Percentiles rank a stretch among this genome's conserved stretches.
Evolutionary conservation across 176 grass and related monocot species (phyloP).

Genomic region (Pharus latifolius): DNA sequence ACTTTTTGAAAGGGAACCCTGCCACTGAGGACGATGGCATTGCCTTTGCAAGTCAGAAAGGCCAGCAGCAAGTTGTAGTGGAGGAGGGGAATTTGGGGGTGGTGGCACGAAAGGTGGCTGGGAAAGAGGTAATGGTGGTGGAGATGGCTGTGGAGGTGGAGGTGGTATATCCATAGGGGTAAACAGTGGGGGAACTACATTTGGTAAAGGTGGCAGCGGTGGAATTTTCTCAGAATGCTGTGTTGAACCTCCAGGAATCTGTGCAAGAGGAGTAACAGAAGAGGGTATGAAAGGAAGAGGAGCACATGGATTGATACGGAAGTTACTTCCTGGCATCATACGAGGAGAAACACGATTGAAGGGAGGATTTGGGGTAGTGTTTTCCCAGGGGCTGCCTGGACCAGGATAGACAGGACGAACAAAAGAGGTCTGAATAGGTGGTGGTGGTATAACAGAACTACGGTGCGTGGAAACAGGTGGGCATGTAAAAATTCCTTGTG

Average conservation of each 20-base stretch:
- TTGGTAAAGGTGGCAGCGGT: constrained; percentile 28
- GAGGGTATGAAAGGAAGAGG: constrained; percentile 76
- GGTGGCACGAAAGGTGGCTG: constrained; percentile 67
- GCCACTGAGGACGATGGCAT: constrained; percentile 45
- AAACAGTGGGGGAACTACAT: constrained; percentile 33
- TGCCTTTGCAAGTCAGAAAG: constrained; percentile 24
- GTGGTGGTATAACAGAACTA: constrained; percentile 57
- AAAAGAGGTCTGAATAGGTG: constrained; percentile 63
- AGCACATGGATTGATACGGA: constrained; percentile 40
- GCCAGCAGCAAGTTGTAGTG: constrained; percentile 21
- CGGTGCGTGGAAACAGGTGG: constrained; percentile 35
- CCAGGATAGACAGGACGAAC: constrained; percentile 54
- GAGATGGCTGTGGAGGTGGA: constrained; percentile 39
- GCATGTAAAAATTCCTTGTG: constrained; percentile 28
- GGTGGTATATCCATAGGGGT: constrained; percentile 35
- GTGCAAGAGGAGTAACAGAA: constrained; percentile 51
- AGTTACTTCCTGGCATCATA: constrained; percentile 50
- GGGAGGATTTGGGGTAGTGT: constrained; percentile 43
- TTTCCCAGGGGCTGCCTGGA: constrained; percentile 60
- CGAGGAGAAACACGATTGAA: constrained; percentile 54
- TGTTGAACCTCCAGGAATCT: constrained; percentile 34
- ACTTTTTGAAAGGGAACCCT: constrained; percentile 90
- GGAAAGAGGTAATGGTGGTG: constrained; percentile 46
- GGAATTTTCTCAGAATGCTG: constrained; percentile 58
- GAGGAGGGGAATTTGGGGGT: constrained; percentile 62